These are phyloP conservation scores for Acidiella bohemica DNA, from an alignment of 495 filamentous ascomycete species.

Conservation along the genomic window DNA sequence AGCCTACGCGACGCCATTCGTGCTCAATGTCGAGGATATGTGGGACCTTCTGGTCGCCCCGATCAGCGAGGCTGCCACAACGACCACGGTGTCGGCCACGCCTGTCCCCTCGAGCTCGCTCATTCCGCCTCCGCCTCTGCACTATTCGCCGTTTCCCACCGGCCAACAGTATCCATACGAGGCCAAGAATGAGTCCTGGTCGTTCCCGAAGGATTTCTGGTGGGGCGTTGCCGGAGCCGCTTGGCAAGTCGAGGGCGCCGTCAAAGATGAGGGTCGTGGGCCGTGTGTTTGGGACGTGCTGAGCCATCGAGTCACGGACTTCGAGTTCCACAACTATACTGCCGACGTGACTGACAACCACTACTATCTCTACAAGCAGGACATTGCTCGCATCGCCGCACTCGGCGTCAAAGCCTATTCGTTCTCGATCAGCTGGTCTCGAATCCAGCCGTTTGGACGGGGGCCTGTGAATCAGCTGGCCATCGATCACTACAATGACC, in stretches of 20 bases:
- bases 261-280: conserved; percentile 24
- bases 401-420: conserved; percentile 23
- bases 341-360: conserved; percentile 23
- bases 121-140: conserved; percentile 10
- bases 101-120: conserved; percentile 12
- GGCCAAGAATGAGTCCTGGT: conserved; percentile 17
- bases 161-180: conserved; percentile 10
- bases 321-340: conserved; percentile 9
- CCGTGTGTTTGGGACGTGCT: conserved; percentile 25
- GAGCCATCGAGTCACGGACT: conserved; percentile 19
- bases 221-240: conserved; percentile 28
- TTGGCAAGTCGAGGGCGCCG: conserved; percentile 28
- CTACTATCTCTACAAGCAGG: conserved; percentile 28
- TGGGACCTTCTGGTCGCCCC: conserved; percentile 17
- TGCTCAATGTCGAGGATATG: conserved; percentile 14
- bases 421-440: conserved; percentile 23
- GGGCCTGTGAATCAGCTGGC: conserved; percentile 21
- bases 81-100: conserved; percentile 11
- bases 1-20: conserved; percentile 10
- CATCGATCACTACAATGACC: conserved; percentile 23
- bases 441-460: conserved; percentile 24
- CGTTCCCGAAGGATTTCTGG: conserved; percentile 22
- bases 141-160: conserved; percentile 10
- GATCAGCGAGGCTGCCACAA: conserved; percentile 3
- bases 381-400: conserved; percentile 25